Evolutionary conservation across 164 flowering plant genomes (phyloP), one percentile per base, ranked within the genome.

Genomic region (Dillenia turbinata): DNA sequence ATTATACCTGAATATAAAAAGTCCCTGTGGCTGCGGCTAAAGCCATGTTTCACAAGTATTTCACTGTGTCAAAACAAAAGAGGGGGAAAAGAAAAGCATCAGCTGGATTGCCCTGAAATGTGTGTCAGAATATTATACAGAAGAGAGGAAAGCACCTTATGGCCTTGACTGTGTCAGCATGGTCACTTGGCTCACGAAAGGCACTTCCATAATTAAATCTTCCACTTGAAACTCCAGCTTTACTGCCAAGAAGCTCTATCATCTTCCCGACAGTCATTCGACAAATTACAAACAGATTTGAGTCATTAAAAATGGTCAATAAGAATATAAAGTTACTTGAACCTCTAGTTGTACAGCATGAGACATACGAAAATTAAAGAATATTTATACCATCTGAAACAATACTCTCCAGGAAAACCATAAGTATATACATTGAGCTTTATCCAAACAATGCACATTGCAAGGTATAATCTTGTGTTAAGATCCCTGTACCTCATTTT

Each of bases 231-330:
- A 92, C 97, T 58, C 97, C 99, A 62, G 99, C 97, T 74, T 95
- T 95, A 55, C 99, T 69, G 45, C 99, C 99, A 65, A 95, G 86
- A 71, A 95, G 99, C 77, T 95, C 99, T 57, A 95, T 95, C 97
- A 95, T 91, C 80, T 95, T 95, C 5, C 97, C 99, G 19, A 95
- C 91, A 19, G 99, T 95, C 97, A 95, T 95, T 64, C 97, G 97
- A 73, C 99, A 90, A 76, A 71, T 44, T 10, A 61, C 8, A 66
- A 66, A 52, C 2, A 51, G 7, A 51, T 12, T 51, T 17, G 19
- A 10, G 2, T 2, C 54, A n/a, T 14, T 17, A 17, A 11, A 51
- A 12, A 2, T 1, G 19, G 9, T 10, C 15, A 51, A 51, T 10
- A 19, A 19, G 22, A 19, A 19, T 19, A 19, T 19, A 19, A 19